Percentiles rank a stretch among this genome's conserved stretches.
These are phyloP conservation scores for Exserohilum turcica DNA, from an alignment of 2,329 filamentous ascomycete genomes.

Conservation along the genomic window DNA sequence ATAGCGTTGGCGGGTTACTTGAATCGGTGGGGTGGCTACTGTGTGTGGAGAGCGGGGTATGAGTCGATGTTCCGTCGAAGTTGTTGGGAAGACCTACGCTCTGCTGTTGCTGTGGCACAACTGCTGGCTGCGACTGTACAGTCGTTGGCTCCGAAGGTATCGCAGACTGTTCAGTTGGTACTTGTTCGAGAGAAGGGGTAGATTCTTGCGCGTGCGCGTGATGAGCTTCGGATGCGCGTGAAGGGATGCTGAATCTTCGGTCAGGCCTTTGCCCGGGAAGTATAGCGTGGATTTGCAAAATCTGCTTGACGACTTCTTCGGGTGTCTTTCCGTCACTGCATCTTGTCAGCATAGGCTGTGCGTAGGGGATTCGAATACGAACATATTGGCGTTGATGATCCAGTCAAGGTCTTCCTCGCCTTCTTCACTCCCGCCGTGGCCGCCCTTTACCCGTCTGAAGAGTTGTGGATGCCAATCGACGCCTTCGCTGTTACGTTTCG, in stretches of 20 bases:
- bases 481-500: constrained; percentile 75
- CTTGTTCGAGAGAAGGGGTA: constrained; percentile 9
- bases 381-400: constrained; percentile 91
- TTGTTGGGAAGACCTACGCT: constrained; percentile 59
- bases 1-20: constrained; percentile 4
- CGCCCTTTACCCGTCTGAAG: constrained; percentile 76
- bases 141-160: constrained; percentile 7
- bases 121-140: constrained; percentile 9
- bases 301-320: constrained; percentile 76
- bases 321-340: constrained; percentile 64
- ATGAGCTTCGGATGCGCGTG: constrained; percentile 45
- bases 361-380: constrained; percentile 38
- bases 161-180: constrained; percentile 12
- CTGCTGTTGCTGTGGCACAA: constrained; percentile 20
- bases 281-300: constrained; percentile 84
- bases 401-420: constrained; percentile 91
- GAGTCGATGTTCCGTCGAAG: constrained; percentile 56
- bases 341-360: constrained; percentile 9
- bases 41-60: constrained; percentile 14
- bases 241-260: constrained; percentile 62
- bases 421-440: constrained; percentile 72
- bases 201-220: constrained; percentile 13
- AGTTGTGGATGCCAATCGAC: constrained; percentile 87
- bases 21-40: constrained; percentile 11
- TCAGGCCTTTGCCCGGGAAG: constrained; percentile 72